A percentile compares a stretch with the other conserved stretches of the same genome.
These are phyloP conservation scores for Pestalotiopsis sp. DNA, from an alignment of 2,329 filamentous ascomycete genomes.

Conservation along the genomic window DNA sequence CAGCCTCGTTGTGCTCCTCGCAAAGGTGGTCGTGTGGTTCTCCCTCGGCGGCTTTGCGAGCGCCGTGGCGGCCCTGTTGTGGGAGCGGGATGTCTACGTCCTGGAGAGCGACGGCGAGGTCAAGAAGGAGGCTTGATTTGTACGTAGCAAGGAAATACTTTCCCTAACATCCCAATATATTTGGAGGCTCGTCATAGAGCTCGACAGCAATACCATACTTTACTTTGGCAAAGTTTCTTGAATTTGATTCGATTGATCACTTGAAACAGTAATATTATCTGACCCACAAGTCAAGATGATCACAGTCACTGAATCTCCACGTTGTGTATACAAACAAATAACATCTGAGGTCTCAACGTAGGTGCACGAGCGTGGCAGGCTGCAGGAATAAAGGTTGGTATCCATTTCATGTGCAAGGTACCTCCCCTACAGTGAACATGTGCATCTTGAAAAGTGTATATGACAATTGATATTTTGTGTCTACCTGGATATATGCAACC, in stretches of 20 bases:
- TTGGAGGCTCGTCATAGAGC: too few relatives aligned
- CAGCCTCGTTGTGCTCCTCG: slow-evolving; percentile 19
- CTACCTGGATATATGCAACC: background rate
- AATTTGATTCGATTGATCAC: too few relatives aligned
- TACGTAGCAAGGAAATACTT: background rate
- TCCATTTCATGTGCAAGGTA: background rate
- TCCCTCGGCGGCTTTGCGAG: slow-evolving; percentile 27
- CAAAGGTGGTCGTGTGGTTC: slow-evolving; percentile 28
- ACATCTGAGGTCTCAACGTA: too few relatives aligned
- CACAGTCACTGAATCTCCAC: background rate
- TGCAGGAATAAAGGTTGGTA: background rate
- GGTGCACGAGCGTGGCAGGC: background rate
- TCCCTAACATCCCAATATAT: too few relatives aligned
- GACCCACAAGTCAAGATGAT: too few relatives aligned
- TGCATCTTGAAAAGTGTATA: background rate
- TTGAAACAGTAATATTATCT: too few relatives aligned
- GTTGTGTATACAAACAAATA: background rate
- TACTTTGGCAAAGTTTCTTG: too few relatives aligned
- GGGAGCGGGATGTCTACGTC: slow-evolving; percentile 31
- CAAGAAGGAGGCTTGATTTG: slow-evolving; percentile 21
- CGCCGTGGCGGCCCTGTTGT: slow-evolving; percentile 25
- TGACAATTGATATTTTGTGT: background rate
- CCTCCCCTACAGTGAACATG: background rate
- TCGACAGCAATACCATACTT: too few relatives aligned
- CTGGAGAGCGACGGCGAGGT: slow-evolving; percentile 27